These are phyloP conservation scores for Aspergillus aculeatus DNA, from an alignment of 2,329 filamentous ascomycete species.

Conservation along the genomic window DNA sequence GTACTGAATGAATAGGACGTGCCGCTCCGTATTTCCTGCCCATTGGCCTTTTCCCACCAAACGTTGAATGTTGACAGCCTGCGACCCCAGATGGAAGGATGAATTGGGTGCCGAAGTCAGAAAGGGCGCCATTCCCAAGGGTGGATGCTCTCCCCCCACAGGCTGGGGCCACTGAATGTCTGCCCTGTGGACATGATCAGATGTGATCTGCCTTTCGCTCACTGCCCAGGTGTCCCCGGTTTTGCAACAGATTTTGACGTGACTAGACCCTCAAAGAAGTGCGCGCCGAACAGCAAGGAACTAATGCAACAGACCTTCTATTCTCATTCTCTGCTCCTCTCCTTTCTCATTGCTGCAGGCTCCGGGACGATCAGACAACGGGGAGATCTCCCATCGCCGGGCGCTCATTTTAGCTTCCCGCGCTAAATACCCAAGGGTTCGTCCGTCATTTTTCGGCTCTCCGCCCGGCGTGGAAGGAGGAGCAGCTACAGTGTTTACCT, in stretches of 20 bases:
- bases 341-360: neutral
- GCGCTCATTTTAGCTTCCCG: constrained; percentile 7
- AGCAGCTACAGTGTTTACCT: constrained; percentile 5
- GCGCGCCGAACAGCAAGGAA: neutral
- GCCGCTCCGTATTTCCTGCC: neutral
- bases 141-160: neutral
- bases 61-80: neutral
- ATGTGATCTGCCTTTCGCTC: neutral
- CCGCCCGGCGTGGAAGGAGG: constrained; percentile 7
- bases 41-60: neutral
- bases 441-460: constrained; percentile 10
- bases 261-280: neutral
- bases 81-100: neutral
- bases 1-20: neutral
- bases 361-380: neutral
- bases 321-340: neutral
- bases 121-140: constrained; percentile 5
- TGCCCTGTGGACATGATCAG: neutral
- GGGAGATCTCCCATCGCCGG: neutral
- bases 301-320: neutral
- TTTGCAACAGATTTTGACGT: too few species aligned
- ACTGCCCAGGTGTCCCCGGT: neutral
- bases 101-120: constrained; percentile 4
- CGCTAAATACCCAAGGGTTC: constrained; percentile 7
- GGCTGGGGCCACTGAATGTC: constrained; percentile 3